These are phyloP conservation scores for Sinapis alba DNA, from an alignment of 441 rosid species.

Conservation along the genomic window DNA sequence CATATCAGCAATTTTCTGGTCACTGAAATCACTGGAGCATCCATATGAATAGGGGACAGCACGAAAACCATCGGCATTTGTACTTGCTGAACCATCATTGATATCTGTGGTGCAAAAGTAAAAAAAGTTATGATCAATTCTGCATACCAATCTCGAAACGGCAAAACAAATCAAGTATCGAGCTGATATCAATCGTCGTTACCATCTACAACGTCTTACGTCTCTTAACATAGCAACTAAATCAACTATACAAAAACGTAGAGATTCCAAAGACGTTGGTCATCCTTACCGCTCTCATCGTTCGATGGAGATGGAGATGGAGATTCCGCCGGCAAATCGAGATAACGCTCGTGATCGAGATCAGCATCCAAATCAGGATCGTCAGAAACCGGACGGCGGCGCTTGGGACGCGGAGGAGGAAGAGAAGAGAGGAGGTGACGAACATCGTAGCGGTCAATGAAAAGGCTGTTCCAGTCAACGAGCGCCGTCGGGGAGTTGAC, in stretches of 20 bases:
- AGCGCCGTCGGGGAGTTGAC: constrained; percentile 80
- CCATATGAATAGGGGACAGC: constrained; percentile 83
- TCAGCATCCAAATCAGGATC: constrained; percentile 54
- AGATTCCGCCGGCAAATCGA: constrained; percentile 54
- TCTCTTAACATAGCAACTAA: background rate
- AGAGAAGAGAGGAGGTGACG: constrained; percentile 89
- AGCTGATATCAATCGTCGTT: background rate
- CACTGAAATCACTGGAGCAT: constrained; percentile 47
- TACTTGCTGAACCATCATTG: constrained; percentile 47
- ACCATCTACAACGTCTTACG: background rate
- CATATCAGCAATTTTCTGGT: constrained; percentile 47
- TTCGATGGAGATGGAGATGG: constrained; percentile 45
- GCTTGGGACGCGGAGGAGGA: constrained; percentile 75
- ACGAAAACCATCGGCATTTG: constrained; percentile 47
- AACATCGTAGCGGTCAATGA: constrained; percentile 93
- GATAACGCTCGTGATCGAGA: constrained; percentile 77
- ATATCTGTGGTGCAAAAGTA: constrained; percentile 50
- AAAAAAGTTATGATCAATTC: background rate
- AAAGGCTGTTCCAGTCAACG: constrained; percentile 86
- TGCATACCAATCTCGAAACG: background rate
- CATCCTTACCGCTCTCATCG: constrained; percentile 48
- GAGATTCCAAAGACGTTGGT: background rate
- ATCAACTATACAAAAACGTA: background rate
- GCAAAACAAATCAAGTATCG: background rate
- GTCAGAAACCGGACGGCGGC: constrained; percentile 43